Conservation (phyloP, 192 early-diverging fungal species). For the Thamnidium elegans region DNA sequence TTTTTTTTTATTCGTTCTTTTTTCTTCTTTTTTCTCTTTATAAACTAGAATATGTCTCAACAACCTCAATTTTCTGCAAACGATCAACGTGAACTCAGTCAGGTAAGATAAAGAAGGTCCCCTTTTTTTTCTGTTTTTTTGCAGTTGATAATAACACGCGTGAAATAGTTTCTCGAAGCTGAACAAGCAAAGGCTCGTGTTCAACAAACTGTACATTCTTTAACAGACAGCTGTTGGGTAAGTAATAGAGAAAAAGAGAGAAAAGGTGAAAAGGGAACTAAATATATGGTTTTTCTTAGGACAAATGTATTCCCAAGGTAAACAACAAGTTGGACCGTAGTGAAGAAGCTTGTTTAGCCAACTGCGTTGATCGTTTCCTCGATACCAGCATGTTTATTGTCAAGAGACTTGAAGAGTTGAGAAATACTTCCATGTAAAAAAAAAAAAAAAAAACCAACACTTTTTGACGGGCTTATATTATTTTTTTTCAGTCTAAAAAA, state of each 20-base stretch:
- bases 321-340: slow-evolving; percentile 50
- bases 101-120: slow-evolving; percentile 11
- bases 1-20: too few relatives aligned
- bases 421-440: slow-evolving; percentile 35
- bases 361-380: slow-evolving; percentile 72
- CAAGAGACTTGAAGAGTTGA: slow-evolving; percentile 49
- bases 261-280: not conserved
- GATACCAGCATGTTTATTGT: slow-evolving; percentile 62
- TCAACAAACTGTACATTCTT: slow-evolving; percentile 41
- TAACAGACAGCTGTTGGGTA: slow-evolving; percentile 56
- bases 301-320: slow-evolving; percentile 41
- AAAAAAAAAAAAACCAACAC: slow-evolving; percentile 1
- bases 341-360: slow-evolving; percentile 59
- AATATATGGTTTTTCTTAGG: slow-evolving; percentile 14
- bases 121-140: not conserved
- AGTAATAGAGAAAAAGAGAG: slow-evolving; percentile 16
- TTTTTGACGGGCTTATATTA: not conserved
- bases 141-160: not conserved
- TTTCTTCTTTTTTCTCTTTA: not conserved
- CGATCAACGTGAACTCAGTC: slow-evolving; percentile 41
- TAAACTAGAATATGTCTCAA: slow-evolving; percentile 22
- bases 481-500: not conserved
- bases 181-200: slow-evolving; percentile 44
- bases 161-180: slow-evolving; percentile 34
- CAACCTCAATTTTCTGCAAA: slow-evolving; percentile 37